Base-by-base conservation (phyloP, 805 yeast species). In the Sugiyamaella floridensis region DNA sequence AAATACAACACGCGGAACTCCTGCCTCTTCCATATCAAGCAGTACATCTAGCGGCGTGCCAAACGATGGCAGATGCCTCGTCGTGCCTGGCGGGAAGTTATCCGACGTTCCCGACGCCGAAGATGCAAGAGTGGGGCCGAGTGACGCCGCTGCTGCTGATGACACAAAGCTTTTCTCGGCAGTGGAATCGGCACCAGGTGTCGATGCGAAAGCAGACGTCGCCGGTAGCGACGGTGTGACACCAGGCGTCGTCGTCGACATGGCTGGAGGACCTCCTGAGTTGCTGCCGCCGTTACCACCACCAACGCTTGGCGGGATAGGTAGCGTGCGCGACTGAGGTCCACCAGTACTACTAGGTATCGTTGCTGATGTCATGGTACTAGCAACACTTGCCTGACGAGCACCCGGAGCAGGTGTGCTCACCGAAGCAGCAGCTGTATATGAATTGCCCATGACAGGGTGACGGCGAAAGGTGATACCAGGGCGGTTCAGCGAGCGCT, bases 1-100 rank as follows among this genome's bases (percentile, higher is more conserved):
- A 57, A 84, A 83, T 10, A 93, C 99, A 47, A 93, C 79, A 15
- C 85, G 77, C 1, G 99, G 99, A 4, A 93, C 97, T 67, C 87
- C 84, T 58, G 88, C 96, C 51, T 89, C 92, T 57, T 95, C 97
- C 59, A 78, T 82, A 56, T 83, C 85, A 16, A 89, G 81, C 44
- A 88, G 71, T 9, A 76, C 80, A 54, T 85, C 95, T n/a, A 93
- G 75, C 0, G 95, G 84, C 0, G 84, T 81, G 0, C 97, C 97
- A 69, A 88, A 93, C 0, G 95, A 82, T 37, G 76, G 74, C 52
- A 76, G 65, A 11, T 67, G 41, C 12, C 48, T 37, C 16, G 55
- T 22, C n/a, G 61, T 66, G 2, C 75, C 75, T 1, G 75, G 73
- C 6, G 75, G 75, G 45, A 47, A 44, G 18, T 22, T 22, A 3